Conservation (phyloP, 1,284 basidiomycete genomes). For the Grifola frondosa region DNA sequence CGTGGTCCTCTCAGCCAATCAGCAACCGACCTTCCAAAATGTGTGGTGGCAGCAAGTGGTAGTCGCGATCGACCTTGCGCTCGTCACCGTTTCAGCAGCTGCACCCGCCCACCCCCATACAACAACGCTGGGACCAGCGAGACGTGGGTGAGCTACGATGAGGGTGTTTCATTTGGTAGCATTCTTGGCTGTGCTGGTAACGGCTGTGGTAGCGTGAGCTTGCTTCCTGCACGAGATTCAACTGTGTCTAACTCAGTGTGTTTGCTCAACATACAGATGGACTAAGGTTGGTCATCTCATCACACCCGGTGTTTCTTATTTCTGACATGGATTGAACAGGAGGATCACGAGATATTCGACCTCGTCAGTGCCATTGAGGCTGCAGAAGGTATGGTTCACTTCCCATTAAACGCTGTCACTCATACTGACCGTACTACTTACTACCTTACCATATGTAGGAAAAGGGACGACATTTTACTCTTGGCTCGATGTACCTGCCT, state of each 20-base stretch:
- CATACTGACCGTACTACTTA: no score
- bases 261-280: constrained; percentile 58
- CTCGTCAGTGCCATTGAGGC: constrained; percentile 83
- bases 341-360: constrained; percentile 96
- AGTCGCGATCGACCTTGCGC: no score
- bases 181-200: constrained; percentile 31
- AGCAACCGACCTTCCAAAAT: background rate
- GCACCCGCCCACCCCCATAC: no score
- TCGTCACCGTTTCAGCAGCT: no score
- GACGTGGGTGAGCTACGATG: no score
- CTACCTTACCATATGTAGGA: constrained; percentile 39
- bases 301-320: background rate
- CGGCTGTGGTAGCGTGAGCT: constrained; percentile 36
- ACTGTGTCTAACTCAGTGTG: no score
- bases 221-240: no score
- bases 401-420: background rate
- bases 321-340: constrained; percentile 42
- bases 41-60: no score
- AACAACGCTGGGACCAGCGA: no score
- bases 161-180: constrained; percentile 31
- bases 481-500: constrained; percentile 72
- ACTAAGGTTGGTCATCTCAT: constrained; percentile 50
- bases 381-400: constrained; percentile 62
- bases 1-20: constrained; percentile 18
- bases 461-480: constrained; percentile 91